Conservation (phyloP, 129 eudicot species). For the Silybum marianum region DNA sequence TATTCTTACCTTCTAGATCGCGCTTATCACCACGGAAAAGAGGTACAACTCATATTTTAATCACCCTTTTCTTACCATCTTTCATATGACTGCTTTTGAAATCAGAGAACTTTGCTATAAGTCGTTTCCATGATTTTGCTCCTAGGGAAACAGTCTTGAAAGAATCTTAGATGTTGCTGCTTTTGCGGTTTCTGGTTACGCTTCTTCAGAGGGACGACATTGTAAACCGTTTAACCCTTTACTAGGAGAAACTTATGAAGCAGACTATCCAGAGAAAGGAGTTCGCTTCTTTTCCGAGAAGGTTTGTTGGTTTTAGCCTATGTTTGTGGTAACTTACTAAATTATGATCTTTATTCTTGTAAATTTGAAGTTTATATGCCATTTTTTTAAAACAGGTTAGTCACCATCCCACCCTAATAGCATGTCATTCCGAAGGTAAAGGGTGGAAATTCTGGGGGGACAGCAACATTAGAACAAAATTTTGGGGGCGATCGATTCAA, state of each 20-base stretch:
- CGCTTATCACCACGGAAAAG: constrained; percentile 81
- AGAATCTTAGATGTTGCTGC: constrained; percentile 87
- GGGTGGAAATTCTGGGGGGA: constrained; percentile 96
- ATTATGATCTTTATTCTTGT: neutral
- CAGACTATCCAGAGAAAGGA: constrained; percentile 93
- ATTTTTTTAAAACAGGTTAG: constrained; percentile 60
- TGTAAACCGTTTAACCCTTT: constrained; percentile 97
- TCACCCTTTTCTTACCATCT: neutral
- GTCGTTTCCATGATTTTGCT: constrained; percentile 5
- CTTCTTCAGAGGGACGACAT: constrained; percentile 80
- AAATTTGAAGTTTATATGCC: neutral
- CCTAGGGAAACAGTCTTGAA: constrained; percentile 70
- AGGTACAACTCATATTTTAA: constrained; percentile 36
- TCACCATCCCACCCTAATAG: constrained; percentile 91
- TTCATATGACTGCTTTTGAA: too few relatives aligned
- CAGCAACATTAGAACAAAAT: constrained; percentile 76
- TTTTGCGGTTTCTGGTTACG: constrained; percentile 94
- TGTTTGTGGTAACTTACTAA: neutral
- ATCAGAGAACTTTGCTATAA: too few relatives aligned
- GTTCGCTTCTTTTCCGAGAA: constrained; percentile 87
- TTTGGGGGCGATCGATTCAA: constrained; percentile 88
- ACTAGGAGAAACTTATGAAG: constrained; percentile 95
- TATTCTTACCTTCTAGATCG: constrained; percentile 86
- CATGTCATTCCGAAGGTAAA: constrained; percentile 89
- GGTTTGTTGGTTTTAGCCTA: constrained; percentile 42